Evolutionary conservation across 2,329 filamentous ascomycete species (phyloP), one percentile per base, ranked within the genome.

Genomic region (Hymenoscyphus albidus): DNA sequence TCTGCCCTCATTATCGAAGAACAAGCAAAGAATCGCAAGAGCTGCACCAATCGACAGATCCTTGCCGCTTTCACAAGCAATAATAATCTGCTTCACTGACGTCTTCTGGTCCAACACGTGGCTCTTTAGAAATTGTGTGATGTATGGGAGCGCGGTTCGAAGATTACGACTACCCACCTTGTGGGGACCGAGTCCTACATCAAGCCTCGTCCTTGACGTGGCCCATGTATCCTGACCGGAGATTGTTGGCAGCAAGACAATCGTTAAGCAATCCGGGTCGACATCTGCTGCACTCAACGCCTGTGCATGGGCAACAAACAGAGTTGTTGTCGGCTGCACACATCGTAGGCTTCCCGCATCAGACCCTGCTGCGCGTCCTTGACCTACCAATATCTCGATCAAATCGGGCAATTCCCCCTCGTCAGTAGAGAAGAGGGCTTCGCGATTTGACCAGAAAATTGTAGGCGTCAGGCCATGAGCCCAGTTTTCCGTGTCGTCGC

Each of bases 401-500:
- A 84, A 70, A 1, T 72, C 79, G 0, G 82, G 81, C 5, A 89
- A 76, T 2, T 92, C 86, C 10, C 85, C 82, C 72, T 97, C 93
- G 0, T 83, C 73, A 0, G 88, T 83, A 0, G 76, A 76, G 22
- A 96, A 79, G 12, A 98, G 79, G 5, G 74, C 48, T 0, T 84
- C 79, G 54, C 79, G 80, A 70, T 97, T 81, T 1, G 77, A 77
- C 95, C 95, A 99, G 77, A 97, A 99, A 0, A 94, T 68, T 0
- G 80, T 75, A 0, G 94, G 86, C 0, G 91, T 95, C 16, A 98
- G 83, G 0, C 92, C 92, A 62, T 85, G 80, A 1, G 93, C 89
- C 95, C 95, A 99, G 70, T 91, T 92, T 80, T 99, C 95, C 13
- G 90, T 92, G 75, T 99, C 95, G 76, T 99, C 95, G 1, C 90